Base-by-base conservation (phyloP, 2,329 filamentous ascomycete species). In the Cordyceps farinosa region DNA sequence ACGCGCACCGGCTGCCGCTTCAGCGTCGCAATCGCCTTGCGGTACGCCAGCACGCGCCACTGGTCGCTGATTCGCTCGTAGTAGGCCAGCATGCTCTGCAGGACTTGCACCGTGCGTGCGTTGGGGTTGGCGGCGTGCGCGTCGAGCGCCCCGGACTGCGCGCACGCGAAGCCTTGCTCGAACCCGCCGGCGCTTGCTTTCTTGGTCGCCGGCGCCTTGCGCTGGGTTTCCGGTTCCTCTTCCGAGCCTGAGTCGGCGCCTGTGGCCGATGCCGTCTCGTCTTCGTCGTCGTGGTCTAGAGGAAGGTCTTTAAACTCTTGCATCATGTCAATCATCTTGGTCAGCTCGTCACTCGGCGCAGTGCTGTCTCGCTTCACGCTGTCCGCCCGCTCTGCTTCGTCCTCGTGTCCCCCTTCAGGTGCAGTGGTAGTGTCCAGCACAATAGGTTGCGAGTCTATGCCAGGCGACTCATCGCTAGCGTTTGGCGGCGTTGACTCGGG, bases 41-140 rank as follows among this genome's bases (percentile, higher is more conserved):
- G 87, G 73, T 97, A 97, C 5, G 90, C 88, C 1, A 84, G 78
- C 0, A 83, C 83, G 3, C 92, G 86, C 90, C 91, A 97, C 42
- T 86, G 83, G 70, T 97, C 92, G 45, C 87, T 82, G n/a, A 84
- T 85, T 7, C 87, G 82, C 5, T 83, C 84, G 73, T 97, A 96
- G 73, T 94, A 89, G 60, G 88, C 83, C 48, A 85, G 83, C 90
- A 97, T 92, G 67, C 90, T 81, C 69, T 92, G 85, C 5, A 97
- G 79, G 2, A 95, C 79, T 53, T 89, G 83, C 57, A 97, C 92
- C 0, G 90, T 96, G 13, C 83, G 79, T 1, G 80, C 78, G 71
- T 97, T 98, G 0, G 91, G 90, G 67, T 90, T 91, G 13, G 77
- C 72, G 0, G 75, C 70, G 15, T 76, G 72, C 4, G 73, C 71